Evolutionary conservation across 805 yeast genomes (phyloP), one percentile per base, ranked within the genome.

Genomic region (Diddensiella caesifluorescens): DNA sequence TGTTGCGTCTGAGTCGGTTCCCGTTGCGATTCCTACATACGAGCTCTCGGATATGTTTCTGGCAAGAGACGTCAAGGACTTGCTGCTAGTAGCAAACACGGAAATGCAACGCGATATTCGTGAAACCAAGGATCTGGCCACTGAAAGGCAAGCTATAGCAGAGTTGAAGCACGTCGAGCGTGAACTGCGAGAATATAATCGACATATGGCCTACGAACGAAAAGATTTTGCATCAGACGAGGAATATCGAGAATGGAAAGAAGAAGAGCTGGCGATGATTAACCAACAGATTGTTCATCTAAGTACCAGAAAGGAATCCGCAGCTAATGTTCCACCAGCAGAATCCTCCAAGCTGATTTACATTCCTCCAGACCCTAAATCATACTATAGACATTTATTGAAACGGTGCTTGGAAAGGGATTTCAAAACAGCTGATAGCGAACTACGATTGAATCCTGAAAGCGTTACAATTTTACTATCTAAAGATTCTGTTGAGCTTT

Each of bases 21-120:
- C 40, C 6, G 38, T 39, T 18, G 40, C 33, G 2, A 16, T 29
- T 25, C 83, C 85, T 1, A 66, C 80, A 0, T 82, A 71, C 53
- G 66, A 70, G 27, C 42, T 79, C 1, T 49, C 68, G 0, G 85
- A 81, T 46, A 74, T 82, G 61, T 74, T 76, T 15, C 67, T 70
- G 45, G 70, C 78, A 1, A 55, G 51, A n/a, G 60, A 74, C 19
- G 52, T 83, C 6, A 69, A 67, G 28, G 57, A 62, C 2, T 41
- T 82, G n/a, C 79, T 83, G 53, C 53, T 56, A 3, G 64, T 76
- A 2, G 75, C 76, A 38, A 67, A 62, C 2, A 50, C 65, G 1
- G 65, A 68, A 39, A 44, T 83, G 7, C 87, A 81, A 52, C 71
- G 68, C 30, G 85, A 79, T 52, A 59, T 80, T 1, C 57, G 66